These are phyloP conservation scores for Tricholoma furcatifolium DNA, from an alignment of 768 basidiomycete species.

Conservation along the genomic window DNA sequence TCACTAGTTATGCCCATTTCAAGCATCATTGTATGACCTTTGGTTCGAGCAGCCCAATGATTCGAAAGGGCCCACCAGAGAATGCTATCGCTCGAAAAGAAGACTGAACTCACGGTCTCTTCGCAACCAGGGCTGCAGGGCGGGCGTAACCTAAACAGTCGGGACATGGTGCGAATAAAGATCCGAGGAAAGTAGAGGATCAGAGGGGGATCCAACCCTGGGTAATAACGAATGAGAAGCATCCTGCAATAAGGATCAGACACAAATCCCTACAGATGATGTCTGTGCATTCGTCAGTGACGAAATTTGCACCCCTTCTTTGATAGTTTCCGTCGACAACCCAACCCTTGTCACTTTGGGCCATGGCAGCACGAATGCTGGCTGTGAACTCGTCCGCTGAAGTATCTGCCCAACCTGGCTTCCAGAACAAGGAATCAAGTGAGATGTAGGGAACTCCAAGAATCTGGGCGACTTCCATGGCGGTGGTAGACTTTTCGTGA, in stretches of 20 bases:
- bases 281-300: slow-evolving; percentile 44
- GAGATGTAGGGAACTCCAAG: slow-evolving; percentile 45
- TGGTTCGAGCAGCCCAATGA: slow-evolving; percentile 32
- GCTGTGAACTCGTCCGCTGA: slow-evolving; percentile 28
- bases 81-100: slow-evolving; percentile 50
- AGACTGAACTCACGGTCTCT: slow-evolving; percentile 37
- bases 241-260: background rate
- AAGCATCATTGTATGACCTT: slow-evolving; percentile 25
- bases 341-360: slow-evolving; percentile 41
- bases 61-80: slow-evolving; percentile 49
- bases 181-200: slow-evolving; percentile 60
- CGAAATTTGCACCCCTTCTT: slow-evolving; percentile 25
- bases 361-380: slow-evolving; percentile 28
- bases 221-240: background rate
- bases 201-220: slow-evolving; percentile 72
- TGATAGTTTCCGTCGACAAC: slow-evolving; percentile 51
- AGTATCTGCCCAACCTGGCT: slow-evolving; percentile 43
- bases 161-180: slow-evolving; percentile 48
- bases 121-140: slow-evolving; percentile 51
- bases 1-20: slow-evolving; percentile 26
- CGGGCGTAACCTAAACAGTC: slow-evolving; percentile 32
- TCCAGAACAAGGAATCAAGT: slow-evolving; percentile 48
- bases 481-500: slow-evolving; percentile 45
- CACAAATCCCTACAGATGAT: slow-evolving; percentile 43
- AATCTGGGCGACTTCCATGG: slow-evolving; percentile 36